Base-by-base conservation (phyloP, 495 filamentous ascomycete species). In the Articulospora tetracladia region DNA sequence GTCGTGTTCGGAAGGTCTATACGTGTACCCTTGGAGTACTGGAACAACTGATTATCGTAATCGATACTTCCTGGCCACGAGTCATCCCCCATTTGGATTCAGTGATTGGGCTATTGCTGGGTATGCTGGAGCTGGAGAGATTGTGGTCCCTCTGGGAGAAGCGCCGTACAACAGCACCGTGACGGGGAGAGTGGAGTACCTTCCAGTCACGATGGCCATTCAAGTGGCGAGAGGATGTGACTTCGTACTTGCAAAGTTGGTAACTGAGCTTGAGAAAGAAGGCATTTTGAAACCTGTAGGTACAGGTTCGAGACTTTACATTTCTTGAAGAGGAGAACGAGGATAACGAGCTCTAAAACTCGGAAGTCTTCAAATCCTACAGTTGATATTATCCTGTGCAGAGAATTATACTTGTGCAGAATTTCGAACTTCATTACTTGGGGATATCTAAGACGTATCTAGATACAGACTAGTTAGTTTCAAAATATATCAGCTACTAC, bases 211-310 rank as follows among this genome's bases (percentile, higher is more conserved):
- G 0, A 76, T 86, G 19, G 74, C 80, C 53, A 73, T 88, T 32
- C 70, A 84, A 67, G 83, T 78, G 0, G 80, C 83, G 3, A 77
- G 77, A 48, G 84, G 84, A 0, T 87, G 85, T 58, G 85, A 88
- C 69, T 73, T 76, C 0, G 70, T 87, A 69, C 66, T 87, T 49
- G 80, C 76, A 7, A 73, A 72, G 47, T 63, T 87, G 39, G 75
- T 49, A 8, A 8, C 20, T 12, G 12, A 23, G 11, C 22, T 49
- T 8, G 12, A 8, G 22, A 20, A 49, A 11, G 46, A 11, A 12
- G 46, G 46, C n/a, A 39, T 39, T 39, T 39, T 39, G n/a, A 10
- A n/a, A 39, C 10, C 10, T 39, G 34, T 39, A 39, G n/a, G n/a
- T 10, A 39, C 34, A n/a, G 34, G 34, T n/a, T n/a, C n/a, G n/a